Base-by-base conservation (phyloP, 805 yeast genomes). In the Nakazawaea ishiwadae region DNA sequence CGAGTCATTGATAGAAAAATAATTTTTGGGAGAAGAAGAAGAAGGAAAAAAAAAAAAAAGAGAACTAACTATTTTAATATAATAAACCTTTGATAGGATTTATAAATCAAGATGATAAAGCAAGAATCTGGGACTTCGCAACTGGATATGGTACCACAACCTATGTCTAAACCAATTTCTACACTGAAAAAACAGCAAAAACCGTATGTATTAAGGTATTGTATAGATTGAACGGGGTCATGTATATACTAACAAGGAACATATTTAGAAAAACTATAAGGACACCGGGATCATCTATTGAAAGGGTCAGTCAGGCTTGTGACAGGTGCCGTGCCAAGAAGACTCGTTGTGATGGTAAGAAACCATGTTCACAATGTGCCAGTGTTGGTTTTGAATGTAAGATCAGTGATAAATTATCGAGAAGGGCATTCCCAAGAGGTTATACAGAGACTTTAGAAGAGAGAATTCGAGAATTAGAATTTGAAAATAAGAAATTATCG, bases 361-460 rank as follows among this genome's bases (percentile, higher is more conserved):
- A 77, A 44, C 84, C 84, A 3, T 89, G 97, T 58, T 75, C 91
- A 0, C 83, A 84, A 45, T 89, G 97, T 66, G 80, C 78, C 10
- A 72, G 79, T 5, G 93, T 86, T 3, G 96, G 96, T 3, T 73
- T 89, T 44, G 91, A 86, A 48, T 89, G 97, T 60, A 82, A 82
- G 43, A 84, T 87, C n/a, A 80, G 90, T 14, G 96, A 89, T 56
- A 82, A 83, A 51, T 67, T 89, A n/a, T 76, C 90, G 1, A 71
- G 96, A 44, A 69, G 90, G 48, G 91, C 96, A 0, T 89, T 82
- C 53, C 96, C 96, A 0, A 72, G 95, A 56, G 96, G 96, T 0
- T 89, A 89, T 53, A 89, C 96, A 0, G 96, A 89, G 61, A 81
- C 89, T 2, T 60, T 89, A 40, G 97, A 89, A 56, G 95, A 87